Conservation (phyloP, 78 protist genomes). For the Dictyostelium intermedium region DNA sequence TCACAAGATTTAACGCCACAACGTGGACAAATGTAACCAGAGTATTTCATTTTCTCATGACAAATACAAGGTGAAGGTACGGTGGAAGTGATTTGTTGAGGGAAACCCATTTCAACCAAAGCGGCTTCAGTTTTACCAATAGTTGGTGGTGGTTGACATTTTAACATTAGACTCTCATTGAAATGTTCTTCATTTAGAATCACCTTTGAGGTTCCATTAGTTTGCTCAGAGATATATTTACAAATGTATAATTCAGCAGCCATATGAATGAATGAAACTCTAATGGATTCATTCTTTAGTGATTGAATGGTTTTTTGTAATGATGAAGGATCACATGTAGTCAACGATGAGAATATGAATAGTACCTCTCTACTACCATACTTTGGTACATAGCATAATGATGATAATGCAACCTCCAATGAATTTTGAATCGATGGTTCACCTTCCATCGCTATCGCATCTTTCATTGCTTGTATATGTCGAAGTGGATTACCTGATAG, state of each 20-base stretch:
- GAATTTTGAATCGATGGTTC: conserved; percentile 90
- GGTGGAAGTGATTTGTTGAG: conserved; percentile 47
- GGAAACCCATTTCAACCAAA: conserved; percentile 88
- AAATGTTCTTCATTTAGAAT: conserved; percentile 60
- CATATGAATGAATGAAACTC: conserved; percentile 78
- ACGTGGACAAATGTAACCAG: conserved; percentile 86
- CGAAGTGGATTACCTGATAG: conserved; percentile 68
- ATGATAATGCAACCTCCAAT: conserved; percentile 73
- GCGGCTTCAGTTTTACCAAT: conserved; percentile 35
- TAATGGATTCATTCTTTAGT: conserved; percentile 27
- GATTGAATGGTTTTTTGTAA: conserved; percentile 63
- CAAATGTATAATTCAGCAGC: conserved; percentile 82
- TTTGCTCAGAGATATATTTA: conserved; percentile 33
- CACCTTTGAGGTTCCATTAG: conserved; percentile 77
- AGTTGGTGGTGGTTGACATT: conserved; percentile 84
- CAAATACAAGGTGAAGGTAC: conserved; percentile 41
- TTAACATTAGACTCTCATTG: conserved; percentile 45
- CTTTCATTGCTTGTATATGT: conserved; percentile 62
- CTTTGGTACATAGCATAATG: conserved; percentile 74
- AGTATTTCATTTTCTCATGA: conserved; percentile 60
- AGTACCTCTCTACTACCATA: conserved; percentile 84
- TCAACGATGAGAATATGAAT: conserved; percentile 56
- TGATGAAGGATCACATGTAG: conserved; percentile 89
- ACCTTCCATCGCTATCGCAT: conserved; percentile 67
- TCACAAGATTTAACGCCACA: conserved; percentile 85